phyloP scores from a whole-genome alignment of 2,329 filamentous ascomycete species.

The Stachybotrys chartarum region DNA sequence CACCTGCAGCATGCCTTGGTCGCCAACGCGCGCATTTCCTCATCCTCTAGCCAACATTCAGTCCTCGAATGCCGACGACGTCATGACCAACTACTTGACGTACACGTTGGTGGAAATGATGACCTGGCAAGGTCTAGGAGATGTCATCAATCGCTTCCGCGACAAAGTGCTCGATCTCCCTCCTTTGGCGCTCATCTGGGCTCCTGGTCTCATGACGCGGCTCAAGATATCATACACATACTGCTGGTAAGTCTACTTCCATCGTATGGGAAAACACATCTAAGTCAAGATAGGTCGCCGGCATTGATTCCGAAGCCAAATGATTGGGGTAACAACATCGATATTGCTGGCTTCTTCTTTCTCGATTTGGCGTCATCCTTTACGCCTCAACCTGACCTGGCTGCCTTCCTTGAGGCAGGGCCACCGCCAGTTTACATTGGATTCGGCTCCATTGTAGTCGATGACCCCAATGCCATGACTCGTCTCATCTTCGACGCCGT shows the following conservation, averaged over 20 bases:
- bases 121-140: conserved; percentile 87
- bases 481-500: conserved; percentile 66
- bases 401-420: conserved; percentile 58
- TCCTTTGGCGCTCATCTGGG: conserved; percentile 72
- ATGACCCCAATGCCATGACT: conserved; percentile 66
- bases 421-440: conserved; percentile 75
- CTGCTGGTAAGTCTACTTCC: conserved; percentile 54
- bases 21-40: conserved; percentile 75
- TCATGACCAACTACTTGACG: conserved; percentile 74
- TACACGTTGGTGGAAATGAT: conserved; percentile 85
- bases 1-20: conserved; percentile 86
- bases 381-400: conserved; percentile 57
- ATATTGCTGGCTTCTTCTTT: conserved; percentile 72
- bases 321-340: conserved; percentile 68
- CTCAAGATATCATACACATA: conserved; percentile 81
- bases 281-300: conserved; percentile 44
- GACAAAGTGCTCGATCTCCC: conserved; percentile 69
- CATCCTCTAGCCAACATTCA: conserved; percentile 82
- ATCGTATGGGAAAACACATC: background rate
- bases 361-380: conserved; percentile 61
- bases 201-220: conserved; percentile 69
- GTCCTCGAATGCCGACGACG: conserved; percentile 65
- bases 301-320: conserved; percentile 70
- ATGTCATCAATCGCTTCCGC: conserved; percentile 84
- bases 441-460: conserved; percentile 76